These are phyloP conservation scores for Erodium moschatum DNA, from an alignment of 441 rosid genomes.

Conservation along the genomic window DNA sequence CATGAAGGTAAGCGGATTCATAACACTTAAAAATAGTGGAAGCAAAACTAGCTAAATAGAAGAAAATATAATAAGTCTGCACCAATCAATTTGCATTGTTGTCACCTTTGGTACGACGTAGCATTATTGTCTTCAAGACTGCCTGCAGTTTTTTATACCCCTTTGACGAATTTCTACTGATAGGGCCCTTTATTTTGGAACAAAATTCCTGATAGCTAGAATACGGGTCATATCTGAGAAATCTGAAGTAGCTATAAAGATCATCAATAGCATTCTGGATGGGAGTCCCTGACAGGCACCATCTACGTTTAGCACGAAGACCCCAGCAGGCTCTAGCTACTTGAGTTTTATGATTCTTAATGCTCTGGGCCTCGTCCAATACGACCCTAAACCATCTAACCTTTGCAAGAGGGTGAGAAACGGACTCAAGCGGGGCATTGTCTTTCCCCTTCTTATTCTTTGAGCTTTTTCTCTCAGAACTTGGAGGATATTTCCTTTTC, in stretches of 20 bases:
- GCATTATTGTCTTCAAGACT: slow-evolving; percentile 74
- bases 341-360: slow-evolving; percentile 81
- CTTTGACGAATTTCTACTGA: slow-evolving; percentile 42
- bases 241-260: slow-evolving; percentile 87
- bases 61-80: not conserved
- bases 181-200: slow-evolving; percentile 49
- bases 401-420: slow-evolving; percentile 70
- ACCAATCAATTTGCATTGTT: slow-evolving; percentile 11
- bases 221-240: slow-evolving; percentile 78
- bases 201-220: slow-evolving; percentile 51
- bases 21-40: not conserved
- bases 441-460: slow-evolving; percentile 46
- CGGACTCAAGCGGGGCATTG: slow-evolving; percentile 34
- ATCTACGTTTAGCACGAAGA: slow-evolving; percentile 86
- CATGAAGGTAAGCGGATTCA: slow-evolving; percentile 19
- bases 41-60: slow-evolving; percentile 7
- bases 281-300: slow-evolving; percentile 97
- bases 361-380: slow-evolving; percentile 91
- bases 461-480: slow-evolving; percentile 35
- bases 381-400: slow-evolving; percentile 86
- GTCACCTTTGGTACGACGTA: slow-evolving; percentile 89
- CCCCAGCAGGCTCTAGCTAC: slow-evolving; percentile 96
- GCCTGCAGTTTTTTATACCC: slow-evolving; percentile 77
- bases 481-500: slow-evolving; percentile 48
- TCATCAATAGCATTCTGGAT: slow-evolving; percentile 87